Conservation (phyloP, 345 rosid genomes). For the Murraya koenigii region DNA sequence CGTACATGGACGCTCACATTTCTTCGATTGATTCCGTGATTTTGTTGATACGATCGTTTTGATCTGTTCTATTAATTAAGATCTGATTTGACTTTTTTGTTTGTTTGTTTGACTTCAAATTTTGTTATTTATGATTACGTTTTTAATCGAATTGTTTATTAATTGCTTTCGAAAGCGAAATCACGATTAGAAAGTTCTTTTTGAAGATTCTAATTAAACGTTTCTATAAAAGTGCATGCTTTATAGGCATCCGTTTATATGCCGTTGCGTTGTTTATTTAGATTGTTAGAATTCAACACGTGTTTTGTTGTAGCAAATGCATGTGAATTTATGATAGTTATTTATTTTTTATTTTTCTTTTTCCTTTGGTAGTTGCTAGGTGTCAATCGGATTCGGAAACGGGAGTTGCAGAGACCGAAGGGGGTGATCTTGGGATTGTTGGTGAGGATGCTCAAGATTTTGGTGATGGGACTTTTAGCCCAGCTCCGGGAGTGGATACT, state of each 20-base stretch:
- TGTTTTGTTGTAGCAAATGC: neutral
- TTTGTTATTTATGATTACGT: neutral
- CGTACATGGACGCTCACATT: neutral
- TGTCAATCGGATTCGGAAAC: slow-evolving; percentile 61
- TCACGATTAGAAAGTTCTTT: no score
- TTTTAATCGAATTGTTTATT: slow-evolving; percentile 1
- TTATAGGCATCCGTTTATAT: neutral
- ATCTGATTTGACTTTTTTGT: slow-evolving; percentile 6
- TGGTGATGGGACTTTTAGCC: slow-evolving; percentile 40
- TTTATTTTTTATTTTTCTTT: slow-evolving; percentile 5
- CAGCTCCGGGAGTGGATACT: slow-evolving; percentile 70
- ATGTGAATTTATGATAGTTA: neutral
- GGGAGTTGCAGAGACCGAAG: slow-evolving; percentile 51
- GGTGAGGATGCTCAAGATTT: slow-evolving; percentile 62
- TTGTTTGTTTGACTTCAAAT: neutral
- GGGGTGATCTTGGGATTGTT: slow-evolving; percentile 65
- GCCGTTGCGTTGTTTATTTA: neutral
- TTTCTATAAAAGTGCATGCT: neutral
- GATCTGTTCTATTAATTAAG: slow-evolving; percentile 15
- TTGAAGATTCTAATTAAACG: neutral
- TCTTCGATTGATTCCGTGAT: neutral
- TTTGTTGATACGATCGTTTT: neutral
- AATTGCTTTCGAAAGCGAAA: no score
- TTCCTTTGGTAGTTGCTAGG: slow-evolving; percentile 51
- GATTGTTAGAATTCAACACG: neutral